Evolutionary conservation across 208 protist genomes (phyloP).

Genomic region (Angomonas deanei): DNA sequence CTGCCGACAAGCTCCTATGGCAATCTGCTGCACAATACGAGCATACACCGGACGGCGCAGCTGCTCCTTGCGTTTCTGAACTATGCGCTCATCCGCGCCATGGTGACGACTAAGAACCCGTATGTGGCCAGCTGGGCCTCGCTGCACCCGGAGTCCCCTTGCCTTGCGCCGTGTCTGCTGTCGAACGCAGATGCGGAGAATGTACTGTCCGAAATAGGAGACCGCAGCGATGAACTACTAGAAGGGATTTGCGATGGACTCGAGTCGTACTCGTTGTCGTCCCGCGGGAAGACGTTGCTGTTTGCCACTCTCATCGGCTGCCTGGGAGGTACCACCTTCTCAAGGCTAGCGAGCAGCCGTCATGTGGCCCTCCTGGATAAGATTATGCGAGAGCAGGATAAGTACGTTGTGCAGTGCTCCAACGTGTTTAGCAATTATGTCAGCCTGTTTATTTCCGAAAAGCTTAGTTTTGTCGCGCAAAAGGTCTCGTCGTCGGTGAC

Average conservation of each 20-base stretch:
- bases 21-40: slow-evolving; percentile 26
- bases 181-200: slow-evolving; percentile 1
- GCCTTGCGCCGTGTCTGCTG: background rate
- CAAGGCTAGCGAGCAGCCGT: slow-evolving; percentile 33
- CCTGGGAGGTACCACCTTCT: slow-evolving; percentile 37
- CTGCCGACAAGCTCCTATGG: slow-evolving; percentile 47
- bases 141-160: slow-evolving; percentile 6
- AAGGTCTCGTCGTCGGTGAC: slow-evolving; percentile 36
- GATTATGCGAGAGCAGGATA: slow-evolving; percentile 60
- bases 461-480: slow-evolving; percentile 38
- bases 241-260: slow-evolving; percentile 17
- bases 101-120: slow-evolving; percentile 49
- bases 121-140: slow-evolving; percentile 36
- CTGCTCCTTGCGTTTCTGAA: slow-evolving; percentile 76
- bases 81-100: slow-evolving; percentile 44
- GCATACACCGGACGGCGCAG: slow-evolving; percentile 56
- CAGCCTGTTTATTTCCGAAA: slow-evolving; percentile 50
- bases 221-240: slow-evolving; percentile 17
- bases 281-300: slow-evolving; percentile 73
- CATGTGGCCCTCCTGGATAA: slow-evolving; percentile 44
- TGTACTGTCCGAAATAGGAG: slow-evolving; percentile 6
- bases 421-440: slow-evolving; percentile 31
- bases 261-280: slow-evolving; percentile 41
- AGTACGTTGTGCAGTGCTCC: slow-evolving; percentile 69
- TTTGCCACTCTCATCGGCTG: slow-evolving; percentile 63